Conservation (phyloP, 306 rosid species). For the Sphenostylis stenocarpa region DNA sequence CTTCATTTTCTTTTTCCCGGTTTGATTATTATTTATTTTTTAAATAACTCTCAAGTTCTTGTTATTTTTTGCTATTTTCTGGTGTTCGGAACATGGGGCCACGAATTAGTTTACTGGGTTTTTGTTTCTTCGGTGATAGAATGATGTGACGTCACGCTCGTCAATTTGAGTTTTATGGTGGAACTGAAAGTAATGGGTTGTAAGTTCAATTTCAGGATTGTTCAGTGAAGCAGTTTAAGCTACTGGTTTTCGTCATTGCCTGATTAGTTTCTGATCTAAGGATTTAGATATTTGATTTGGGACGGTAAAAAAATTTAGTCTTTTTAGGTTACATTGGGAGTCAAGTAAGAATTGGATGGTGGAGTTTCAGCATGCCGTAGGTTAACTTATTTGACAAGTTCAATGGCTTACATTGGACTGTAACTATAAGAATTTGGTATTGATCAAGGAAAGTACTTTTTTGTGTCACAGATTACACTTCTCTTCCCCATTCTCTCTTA, state of each 20-base stretch:
- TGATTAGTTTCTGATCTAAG: not conserved
- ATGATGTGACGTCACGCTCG: not conserved
- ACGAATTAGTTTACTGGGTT: conserved; percentile 5
- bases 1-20: not conserved
- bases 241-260: not conserved
- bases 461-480: not conserved
- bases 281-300: not conserved
- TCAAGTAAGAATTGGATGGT: not conserved
- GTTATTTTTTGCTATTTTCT: not conserved
- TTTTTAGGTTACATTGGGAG: not conserved
- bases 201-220: not conserved
- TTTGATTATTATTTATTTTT: not conserved
- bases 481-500: not conserved
- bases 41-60: not conserved
- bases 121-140: not conserved
- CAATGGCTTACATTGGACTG: not conserved
- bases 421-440: not conserved
- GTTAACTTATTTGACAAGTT: not conserved
- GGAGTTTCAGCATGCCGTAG: not conserved
- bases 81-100: not conserved
- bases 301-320: not conserved
- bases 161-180: not conserved
- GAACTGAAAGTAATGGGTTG: not conserved
- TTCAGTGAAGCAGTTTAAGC: not conserved
- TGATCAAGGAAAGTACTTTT: not conserved